Evolutionary conservation across 495 filamentous ascomycete species (phyloP), one percentile per base, ranked within the genome.

Genomic region (Thozetella sp.): DNA sequence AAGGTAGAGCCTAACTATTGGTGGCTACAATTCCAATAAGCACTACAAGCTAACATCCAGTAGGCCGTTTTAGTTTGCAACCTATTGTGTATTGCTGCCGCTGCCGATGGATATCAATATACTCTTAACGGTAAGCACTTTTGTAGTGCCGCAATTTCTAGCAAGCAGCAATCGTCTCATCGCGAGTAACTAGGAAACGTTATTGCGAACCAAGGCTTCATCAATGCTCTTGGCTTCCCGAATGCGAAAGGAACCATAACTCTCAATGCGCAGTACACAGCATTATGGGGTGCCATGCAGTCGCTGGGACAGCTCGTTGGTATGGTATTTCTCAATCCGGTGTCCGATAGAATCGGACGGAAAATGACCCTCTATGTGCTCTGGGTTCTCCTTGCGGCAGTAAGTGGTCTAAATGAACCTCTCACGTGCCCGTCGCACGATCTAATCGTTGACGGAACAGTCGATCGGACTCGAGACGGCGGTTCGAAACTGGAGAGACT

Each of bases 161-260:
- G n/a, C n/a, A n/a, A n/a, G n/a, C n/a, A n/a, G n/a, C n/a, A n/a
- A n/a, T n/a, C n/a, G n/a, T n/a, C n/a, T n/a, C n/a, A n/a, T n/a
- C n/a, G n/a, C n/a, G n/a, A n/a, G n/a, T 12, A 22, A 3, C 20
- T 22, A 51, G 34, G 54, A 27, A 53, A 53, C 24, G 30, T 58
- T 46, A 58, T 58, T 30, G 56, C 56, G 9, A 58, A 58, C 27
- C 56, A 52, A 15, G 56, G 56, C 22, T 58, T 58, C 56, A 58
- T 53, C 48, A 58, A 58, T 25, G 46, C 27, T 25, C 2, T 52
- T 11, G 56, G 56, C 1, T 58, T 53, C 48, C 56, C 22, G 46
- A 58, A 58, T 25, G 22, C 46, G n/a, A 26, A 24, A 15, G 56
- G 56, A 12, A 19, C 19, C 19, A 54, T 54, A 20, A 58, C 56